Evolutionary conservation across 192 early-diverging fungal genomes (phyloP), one percentile per base, ranked within the genome.

Genomic region (Entophlyctis helioformis): DNA sequence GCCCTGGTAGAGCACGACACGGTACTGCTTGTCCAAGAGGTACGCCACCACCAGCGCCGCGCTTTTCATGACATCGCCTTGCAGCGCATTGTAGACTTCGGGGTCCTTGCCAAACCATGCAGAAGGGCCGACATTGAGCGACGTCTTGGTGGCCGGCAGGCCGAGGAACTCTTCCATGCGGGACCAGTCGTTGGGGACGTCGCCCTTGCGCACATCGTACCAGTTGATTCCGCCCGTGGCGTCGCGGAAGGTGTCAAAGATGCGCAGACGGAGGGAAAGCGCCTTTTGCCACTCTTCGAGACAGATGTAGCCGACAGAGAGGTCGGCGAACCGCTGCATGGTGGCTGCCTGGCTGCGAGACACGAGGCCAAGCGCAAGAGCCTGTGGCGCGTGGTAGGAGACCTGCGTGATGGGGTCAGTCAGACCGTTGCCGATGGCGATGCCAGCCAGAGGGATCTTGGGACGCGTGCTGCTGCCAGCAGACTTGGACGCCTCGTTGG

Each of bases 171-270:
- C 45, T 21, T 79, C 70, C 59, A 90, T 70, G 19, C 64, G 57
- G 25, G 55, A 54, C 58, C 79, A 78, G 43, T 76, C 69, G 54
- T 85, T 82, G 23, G 63, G 64, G 47, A 71, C 57, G 45, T 64
- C 53, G 32, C 76, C 76, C 43, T 71, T 67, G 0, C 87, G 74
- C 16, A 87, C 58, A 48, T 90, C 87, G 49, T 90, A 90, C 62
- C 54, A 71, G 56, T 90, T 90, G 26, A 87, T 51, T 8, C 64
- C 64, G 19, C 84, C 85, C 0, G 83, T 81, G 32, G 64, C 63
- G 29, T 85, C 79, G 38, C 60, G 62, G 51, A 80, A 81, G 18
- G 66, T 58, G 13, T 76, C 73, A 64, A 86, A 90, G 15, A 87
- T 32, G 3, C 53, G 31, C 12, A 70, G 34, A 1, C 87, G 71